Conservation (phyloP, 2,329 filamentous ascomycete species). For the Pyrenophora graminea region DNA sequence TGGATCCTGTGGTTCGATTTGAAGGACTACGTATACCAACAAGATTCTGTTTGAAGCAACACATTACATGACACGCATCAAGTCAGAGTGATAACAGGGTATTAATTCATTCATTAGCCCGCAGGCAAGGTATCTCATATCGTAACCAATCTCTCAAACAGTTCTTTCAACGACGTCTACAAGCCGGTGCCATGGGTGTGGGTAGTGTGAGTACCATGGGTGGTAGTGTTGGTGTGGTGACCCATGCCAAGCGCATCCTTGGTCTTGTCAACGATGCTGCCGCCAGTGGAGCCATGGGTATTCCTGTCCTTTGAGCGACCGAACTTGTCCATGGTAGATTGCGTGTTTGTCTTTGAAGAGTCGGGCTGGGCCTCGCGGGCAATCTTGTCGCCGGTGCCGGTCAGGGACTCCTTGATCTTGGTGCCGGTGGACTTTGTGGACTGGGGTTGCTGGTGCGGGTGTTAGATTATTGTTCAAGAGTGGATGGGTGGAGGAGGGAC, state of each 20-base stretch:
- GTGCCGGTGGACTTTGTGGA: slow-evolving; percentile 64
- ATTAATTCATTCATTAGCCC: slow-evolving; percentile 21
- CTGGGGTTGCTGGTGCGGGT: slow-evolving; percentile 56
- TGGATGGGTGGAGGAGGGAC: neutral
- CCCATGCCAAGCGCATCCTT: slow-evolving; percentile 54
- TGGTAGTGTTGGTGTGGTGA: slow-evolving; percentile 46
- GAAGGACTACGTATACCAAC: too few relatives aligned
- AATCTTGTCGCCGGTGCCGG: slow-evolving; percentile 60
- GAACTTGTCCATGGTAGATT: slow-evolving; percentile 52
- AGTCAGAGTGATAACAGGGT: neutral
- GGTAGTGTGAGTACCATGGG: slow-evolving; percentile 24
- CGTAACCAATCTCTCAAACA: neutral
- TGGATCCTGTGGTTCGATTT: too few relatives aligned
- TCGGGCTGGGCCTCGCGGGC: slow-evolving; percentile 50
- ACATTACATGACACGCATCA: too few relatives aligned
- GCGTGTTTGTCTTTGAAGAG: slow-evolving; percentile 58
- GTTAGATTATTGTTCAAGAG: neutral
- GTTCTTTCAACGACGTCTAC: neutral
- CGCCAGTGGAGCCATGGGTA: slow-evolving; percentile 44
- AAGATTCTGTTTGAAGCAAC: too few relatives aligned
- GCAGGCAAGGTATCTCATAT: slow-evolving; percentile 29
- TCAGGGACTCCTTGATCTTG: slow-evolving; percentile 62
- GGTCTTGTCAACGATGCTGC: slow-evolving; percentile 52
- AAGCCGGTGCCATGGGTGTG: slow-evolving; percentile 5
- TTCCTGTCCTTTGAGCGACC: slow-evolving; percentile 46